A percentile compares a stretch with the other conserved stretches of the same genome.
These are phyloP conservation scores for Orobanche coerulescens DNA, from an alignment of 257 asterid species.

Conservation along the genomic window DNA sequence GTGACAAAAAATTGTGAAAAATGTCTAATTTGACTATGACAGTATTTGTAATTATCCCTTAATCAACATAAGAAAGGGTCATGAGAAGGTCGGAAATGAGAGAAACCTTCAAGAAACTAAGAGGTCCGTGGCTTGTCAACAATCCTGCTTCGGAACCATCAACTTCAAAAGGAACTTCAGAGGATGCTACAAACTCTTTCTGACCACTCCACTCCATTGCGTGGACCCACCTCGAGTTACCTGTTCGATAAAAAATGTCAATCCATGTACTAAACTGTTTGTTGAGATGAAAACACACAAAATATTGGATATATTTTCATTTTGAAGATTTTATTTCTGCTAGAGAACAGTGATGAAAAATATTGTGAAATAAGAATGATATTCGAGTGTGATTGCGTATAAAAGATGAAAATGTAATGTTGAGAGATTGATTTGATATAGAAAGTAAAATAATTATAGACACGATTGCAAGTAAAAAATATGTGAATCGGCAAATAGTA, in stretches of 20 bases:
- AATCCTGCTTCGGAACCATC: slow-evolving; percentile 71
- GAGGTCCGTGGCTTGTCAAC: slow-evolving; percentile 67
- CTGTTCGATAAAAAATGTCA: slow-evolving; percentile 31
- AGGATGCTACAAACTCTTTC: slow-evolving; percentile 51
- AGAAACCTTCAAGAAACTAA: slow-evolving; percentile 78
- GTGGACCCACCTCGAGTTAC: slow-evolving; percentile 96
- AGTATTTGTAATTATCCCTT: neutral
- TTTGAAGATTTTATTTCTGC: no score
- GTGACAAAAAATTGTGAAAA: neutral
- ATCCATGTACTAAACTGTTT: neutral
- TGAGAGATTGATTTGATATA: no score
- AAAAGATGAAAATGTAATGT: no score
- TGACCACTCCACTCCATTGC: slow-evolving; percentile 93
- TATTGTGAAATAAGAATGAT: no score
- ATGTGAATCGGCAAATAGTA: no score
- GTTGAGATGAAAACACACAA: neutral
- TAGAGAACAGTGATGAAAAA: no score
- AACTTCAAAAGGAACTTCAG: slow-evolving; percentile 62
- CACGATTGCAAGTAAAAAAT: no score
- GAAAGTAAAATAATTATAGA: no score
- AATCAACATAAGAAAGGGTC: neutral
- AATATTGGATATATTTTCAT: no score
- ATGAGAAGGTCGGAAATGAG: neutral
- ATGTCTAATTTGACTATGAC: neutral
- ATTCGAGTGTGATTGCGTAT: no score